Base-by-base conservation (phyloP, 352 stramenopile species). In the Phytophthora syringae region DNA sequence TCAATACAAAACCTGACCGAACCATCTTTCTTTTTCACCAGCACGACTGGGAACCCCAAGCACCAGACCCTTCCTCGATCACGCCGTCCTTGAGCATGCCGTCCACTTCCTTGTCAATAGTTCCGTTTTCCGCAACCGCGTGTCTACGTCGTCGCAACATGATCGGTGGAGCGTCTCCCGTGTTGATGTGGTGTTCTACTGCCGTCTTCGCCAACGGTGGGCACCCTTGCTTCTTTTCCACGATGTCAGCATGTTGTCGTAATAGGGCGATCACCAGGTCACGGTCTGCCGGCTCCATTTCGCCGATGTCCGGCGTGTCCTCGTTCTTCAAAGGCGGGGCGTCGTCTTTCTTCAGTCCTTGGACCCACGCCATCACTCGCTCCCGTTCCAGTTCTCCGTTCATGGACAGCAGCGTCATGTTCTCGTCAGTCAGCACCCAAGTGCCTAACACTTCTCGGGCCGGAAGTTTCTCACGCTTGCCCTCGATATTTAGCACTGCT, bases 1-100 rank as follows among this genome's bases (percentile, higher is more conserved):
- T 75, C 67, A 6, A 76, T 53, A 22, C 67, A 72, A 39, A 76
- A 76, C 0, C 60, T 30, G 0, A 69, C 61, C 27, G 27, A 10
- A 10, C 27, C 27, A 9, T 9, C 27, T 9, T 32, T 32, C 9
- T n/a, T n/a, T n/a, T 9, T 32, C 27, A 32, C 27, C 9, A 32
- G 27, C 5, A 32, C 27, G 27, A 32, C 27, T 9, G 27, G 27
- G 27, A 32, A 32, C 27, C 27, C 27, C 27, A 32, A 10, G 27
- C 27, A 32, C 27, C 27, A 5, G 27, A 32, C 5, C 27, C 27
- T 32, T 32, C 27, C 9, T 32, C 5, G 9, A 32, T 32, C 9
- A 32, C 27, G 5, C 27, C 27, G 9, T 32, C 27, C 9, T 32
- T 32, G 5, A 32, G 27, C 27, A 32, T 32, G 9, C 27, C 9